Evolutionary conservation across 352 stramenopile genomes (phyloP), one percentile per base, ranked within the genome.

Genomic region (Globisporangium solare): DNA sequence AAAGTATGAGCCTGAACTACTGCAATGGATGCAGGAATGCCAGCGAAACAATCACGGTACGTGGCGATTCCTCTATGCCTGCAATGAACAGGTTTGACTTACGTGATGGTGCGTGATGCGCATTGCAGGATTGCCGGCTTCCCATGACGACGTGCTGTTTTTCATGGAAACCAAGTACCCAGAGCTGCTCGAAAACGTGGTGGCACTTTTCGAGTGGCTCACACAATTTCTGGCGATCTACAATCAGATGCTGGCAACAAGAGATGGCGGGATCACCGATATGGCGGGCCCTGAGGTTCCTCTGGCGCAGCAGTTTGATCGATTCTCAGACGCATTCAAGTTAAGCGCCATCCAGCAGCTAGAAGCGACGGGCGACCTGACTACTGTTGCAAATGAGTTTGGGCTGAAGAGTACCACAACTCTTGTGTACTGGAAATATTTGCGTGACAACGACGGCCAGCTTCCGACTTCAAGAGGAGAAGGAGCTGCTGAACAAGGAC

Each of bases 151-250:
- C 54, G 74, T 79, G 27, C 61, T 90, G 48, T 82, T 78, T 49
- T 90, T 83, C 62, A 76, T 88, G 41, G 72, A 88, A 57, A 76
- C 71, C 39, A 72, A 66, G 14, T 74, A 78, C 50, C 80, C 80
- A 3, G 76, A 87, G 51, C 52, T 83, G n/a, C 61, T 88, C 41
- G 68, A 78, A 40, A 67, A 72, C 22, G 49, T 73, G 14, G 69
- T 66, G 18, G 65, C 68, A 42, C 63, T 79, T 8, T 90, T 90
- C 54, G 64, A 70, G n/a, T 90, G 80, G 77, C 63, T 90, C 22
- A 59, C 75, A 47, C 61, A 68, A 45, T 88, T 86, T 59, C 43
- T 67, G 8, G 21, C 51, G 11, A 32, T 90, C 24, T 58, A 67
- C 14, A 72, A 79, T 21, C 63, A 71, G 42, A 60, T 62, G 32